phyloP scores from a whole-genome alignment of 495 filamentous ascomycete genomes.

The Tuber borchii region DNA sequence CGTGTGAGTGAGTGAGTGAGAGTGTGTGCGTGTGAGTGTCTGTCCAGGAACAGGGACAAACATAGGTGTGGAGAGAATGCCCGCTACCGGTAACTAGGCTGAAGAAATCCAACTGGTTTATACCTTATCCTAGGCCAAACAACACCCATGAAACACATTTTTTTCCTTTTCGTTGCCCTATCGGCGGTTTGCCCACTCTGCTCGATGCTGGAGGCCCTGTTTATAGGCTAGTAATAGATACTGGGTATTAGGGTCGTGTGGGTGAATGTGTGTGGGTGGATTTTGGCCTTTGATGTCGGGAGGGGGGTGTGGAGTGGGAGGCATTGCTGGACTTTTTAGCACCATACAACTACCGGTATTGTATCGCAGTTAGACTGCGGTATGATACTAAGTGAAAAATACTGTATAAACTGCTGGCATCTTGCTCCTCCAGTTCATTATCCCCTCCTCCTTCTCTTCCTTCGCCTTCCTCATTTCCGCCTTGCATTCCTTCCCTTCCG shows the following conservation, averaged over 20 bases:
- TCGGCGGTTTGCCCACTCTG: background rate
- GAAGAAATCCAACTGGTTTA: background rate
- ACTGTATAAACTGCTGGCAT: background rate
- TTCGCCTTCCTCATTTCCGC: background rate
- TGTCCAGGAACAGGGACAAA: background rate
- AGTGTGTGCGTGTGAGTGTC: background rate
- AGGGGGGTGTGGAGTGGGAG: background rate
- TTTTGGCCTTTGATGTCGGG: background rate
- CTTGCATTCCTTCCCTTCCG: background rate
- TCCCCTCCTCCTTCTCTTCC: background rate
- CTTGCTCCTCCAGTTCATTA: slow-evolving; percentile 1
- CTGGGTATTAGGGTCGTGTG: slow-evolving; percentile 23
- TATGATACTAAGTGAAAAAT: background rate
- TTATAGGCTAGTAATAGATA: slow-evolving; percentile 18
- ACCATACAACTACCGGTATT: background rate
- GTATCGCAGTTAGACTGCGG: background rate
- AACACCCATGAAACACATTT: background rate
- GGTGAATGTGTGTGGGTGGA: slow-evolving; percentile 25
- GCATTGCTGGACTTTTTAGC: slow-evolving; percentile 2
- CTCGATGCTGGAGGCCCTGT: background rate
- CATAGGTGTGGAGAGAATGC: background rate
- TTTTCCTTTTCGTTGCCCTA: slow-evolving; percentile 3
- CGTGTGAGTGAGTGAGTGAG: background rate
- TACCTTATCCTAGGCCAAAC: background rate
- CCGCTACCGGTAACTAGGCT: background rate